Percentiles rank a stretch among this genome's conserved stretches.
These are phyloP conservation scores for Fusarium sp. DNA, from an alignment of 2,329 filamentous ascomycete species.

Conservation along the genomic window DNA sequence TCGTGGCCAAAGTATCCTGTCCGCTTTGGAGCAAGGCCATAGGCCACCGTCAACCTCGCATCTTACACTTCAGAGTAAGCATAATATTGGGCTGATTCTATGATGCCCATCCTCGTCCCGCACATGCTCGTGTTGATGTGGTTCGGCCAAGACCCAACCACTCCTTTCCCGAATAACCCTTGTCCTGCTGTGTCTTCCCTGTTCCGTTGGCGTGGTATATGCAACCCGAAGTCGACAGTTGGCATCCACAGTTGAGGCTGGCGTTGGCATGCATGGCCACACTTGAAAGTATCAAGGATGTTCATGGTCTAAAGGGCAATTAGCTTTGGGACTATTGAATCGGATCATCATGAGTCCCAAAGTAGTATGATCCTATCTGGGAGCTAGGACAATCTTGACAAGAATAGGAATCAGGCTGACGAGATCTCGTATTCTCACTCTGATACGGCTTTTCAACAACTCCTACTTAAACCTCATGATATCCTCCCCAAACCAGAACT, in stretches of 20 bases:
- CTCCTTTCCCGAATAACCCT: neutral
- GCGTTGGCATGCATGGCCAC: slow-evolving; percentile 30
- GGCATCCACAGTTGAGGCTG: slow-evolving; percentile 40
- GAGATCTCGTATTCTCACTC: slow-evolving; percentile 14
- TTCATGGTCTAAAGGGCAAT: slow-evolving; percentile 7
- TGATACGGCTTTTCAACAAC: neutral
- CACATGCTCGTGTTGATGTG: slow-evolving; percentile 10
- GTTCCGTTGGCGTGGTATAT: slow-evolving; percentile 11
- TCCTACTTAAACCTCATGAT: slow-evolving; percentile 32
- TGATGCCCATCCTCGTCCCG: slow-evolving; percentile 12
- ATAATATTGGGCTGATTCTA: slow-evolving; percentile 17
- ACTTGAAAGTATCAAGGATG: slow-evolving; percentile 13
- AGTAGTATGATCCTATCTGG: slow-evolving; percentile 35
- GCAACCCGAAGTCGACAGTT: slow-evolving; percentile 28
- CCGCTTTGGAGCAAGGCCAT: neutral
- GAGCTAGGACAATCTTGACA: slow-evolving; percentile 6
- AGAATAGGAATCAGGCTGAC: neutral
- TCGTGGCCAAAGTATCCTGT: neutral
- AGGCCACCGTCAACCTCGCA: neutral
- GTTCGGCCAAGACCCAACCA: slow-evolving; percentile 16
- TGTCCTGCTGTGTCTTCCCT: slow-evolving; percentile 12
- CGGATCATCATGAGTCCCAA: slow-evolving; percentile 27
- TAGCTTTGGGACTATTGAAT: slow-evolving; percentile 37
- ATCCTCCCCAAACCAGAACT: slow-evolving; percentile 8
- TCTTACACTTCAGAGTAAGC: slow-evolving; percentile 21